These are phyloP conservation scores for Leucosporidium yakuticum DNA, from an alignment of 768 basidiomycete genomes.

Conservation along the genomic window DNA sequence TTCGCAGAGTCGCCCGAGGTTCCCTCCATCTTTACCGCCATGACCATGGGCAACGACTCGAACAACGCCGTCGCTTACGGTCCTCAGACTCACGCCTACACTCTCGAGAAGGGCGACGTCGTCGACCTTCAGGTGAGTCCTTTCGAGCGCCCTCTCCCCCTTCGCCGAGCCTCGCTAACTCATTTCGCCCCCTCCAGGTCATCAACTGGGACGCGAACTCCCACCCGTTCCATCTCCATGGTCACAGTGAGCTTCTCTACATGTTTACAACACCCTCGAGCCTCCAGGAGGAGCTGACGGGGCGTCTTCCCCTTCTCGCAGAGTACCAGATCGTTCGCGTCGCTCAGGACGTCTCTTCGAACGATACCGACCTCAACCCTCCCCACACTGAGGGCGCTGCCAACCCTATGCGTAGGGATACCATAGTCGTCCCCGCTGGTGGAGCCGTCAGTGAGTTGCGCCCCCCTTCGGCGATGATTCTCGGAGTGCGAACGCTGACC, in stretches of 20 bases:
- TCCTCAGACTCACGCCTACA: constrained; percentile 57
- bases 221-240: constrained; percentile 26
- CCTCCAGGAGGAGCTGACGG: no score
- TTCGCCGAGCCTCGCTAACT: no score
- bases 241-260: constrained; percentile 21
- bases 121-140: constrained; percentile 59
- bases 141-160: no score
- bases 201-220: constrained; percentile 15
- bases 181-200: not conserved
- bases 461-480: no score
- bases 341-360: constrained; percentile 39
- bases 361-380: constrained; percentile 72
- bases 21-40: constrained; percentile 63
- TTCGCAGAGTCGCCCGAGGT: constrained; percentile 1
- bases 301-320: no score
- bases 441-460: constrained; percentile 23
- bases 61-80: constrained; percentile 69
- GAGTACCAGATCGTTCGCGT: constrained; percentile 46
- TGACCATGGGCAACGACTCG: constrained; percentile 61
- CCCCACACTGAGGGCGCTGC: constrained; percentile 66
- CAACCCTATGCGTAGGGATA: constrained; percentile 92
- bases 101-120: constrained; percentile 67
- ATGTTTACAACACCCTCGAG: no score
- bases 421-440: constrained; percentile 63
- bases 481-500: no score